Evolutionary conservation across 306 rosid species (phyloP), one percentile per base, ranked within the genome.

Genomic region (Senna siamea): DNA sequence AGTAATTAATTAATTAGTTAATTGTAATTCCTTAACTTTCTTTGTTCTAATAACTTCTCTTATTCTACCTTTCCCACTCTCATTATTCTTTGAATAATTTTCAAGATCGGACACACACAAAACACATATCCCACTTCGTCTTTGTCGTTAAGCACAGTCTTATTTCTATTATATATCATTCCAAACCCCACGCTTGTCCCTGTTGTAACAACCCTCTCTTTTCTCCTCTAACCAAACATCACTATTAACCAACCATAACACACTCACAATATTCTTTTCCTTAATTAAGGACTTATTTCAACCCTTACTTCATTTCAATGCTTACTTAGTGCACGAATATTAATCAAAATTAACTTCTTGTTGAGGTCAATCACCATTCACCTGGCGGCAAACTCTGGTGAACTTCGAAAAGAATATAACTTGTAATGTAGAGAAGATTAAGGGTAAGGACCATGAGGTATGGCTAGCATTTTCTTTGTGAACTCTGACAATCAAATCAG

Each of bases 111-210:
- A 55, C 55, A 14, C 51, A 57, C 69, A 41, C 37, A 22, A 57
- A 51, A 41, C 37, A 22, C 5, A 22, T 26, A 26, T 44, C 54
- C 59, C 70, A 77, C 77, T 82, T 73, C 77, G n/a, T 38, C 46
- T 73, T 69, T 79, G 79, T 77, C 79, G 79, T 61, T 48, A 26
- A 15, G 66, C 58, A 55, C 18, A 73, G 30, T 66, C 26, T 60
- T 26, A 4, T 26, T 26, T 26, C 30, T 26, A 14, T 17, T 37
- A 8, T 20, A 47, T 54, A 58, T 43, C n/a, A 61, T 28, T 22
- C 19, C 35, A 15, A 75, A 56, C 57, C 4, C 18, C 69, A 69
- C 35, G 69, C 35, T 19, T 63, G 69, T 18, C 69, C 34, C 81
- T 62, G 15, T 61, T 43, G 6, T 35, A 19, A 38, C 18, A 6